These are phyloP conservation scores for Rhodotorula sp. DNA, from an alignment of 1,284 basidiomycete species.

Conservation along the genomic window DNA sequence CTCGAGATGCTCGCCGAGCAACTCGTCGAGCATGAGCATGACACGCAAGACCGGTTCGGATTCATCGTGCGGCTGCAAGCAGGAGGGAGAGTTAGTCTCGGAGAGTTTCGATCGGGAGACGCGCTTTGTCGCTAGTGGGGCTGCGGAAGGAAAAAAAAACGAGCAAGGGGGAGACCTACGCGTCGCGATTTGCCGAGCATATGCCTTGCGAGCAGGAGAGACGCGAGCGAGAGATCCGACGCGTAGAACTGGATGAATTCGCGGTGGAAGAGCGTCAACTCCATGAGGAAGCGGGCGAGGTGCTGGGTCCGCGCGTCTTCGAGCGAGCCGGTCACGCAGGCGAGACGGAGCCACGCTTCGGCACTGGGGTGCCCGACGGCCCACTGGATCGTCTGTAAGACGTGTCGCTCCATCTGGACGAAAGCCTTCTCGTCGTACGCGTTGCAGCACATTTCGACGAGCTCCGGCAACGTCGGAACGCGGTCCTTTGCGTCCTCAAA, in stretches of 20 bases:
- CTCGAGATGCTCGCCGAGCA: slow-evolving; percentile 78
- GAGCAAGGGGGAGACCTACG: slow-evolving; percentile 21
- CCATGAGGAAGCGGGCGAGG: slow-evolving; percentile 95
- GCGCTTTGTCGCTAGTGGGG: slow-evolving; percentile 1
- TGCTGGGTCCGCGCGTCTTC: slow-evolving; percentile 89
- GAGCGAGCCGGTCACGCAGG: slow-evolving; percentile 51
- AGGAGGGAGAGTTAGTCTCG: slow-evolving; percentile 9
- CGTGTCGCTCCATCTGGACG: slow-evolving; percentile 70
- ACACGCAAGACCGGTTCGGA: slow-evolving; percentile 64
- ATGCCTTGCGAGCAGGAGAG: slow-evolving; percentile 82
- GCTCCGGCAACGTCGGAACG: slow-evolving; percentile 89
- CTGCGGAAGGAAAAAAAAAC: neutral
- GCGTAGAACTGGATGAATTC: slow-evolving; percentile 86
- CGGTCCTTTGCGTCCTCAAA: slow-evolving; percentile 99
- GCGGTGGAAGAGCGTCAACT: slow-evolving; percentile 93
- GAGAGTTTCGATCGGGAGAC: neutral
- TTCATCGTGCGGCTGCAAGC: slow-evolving; percentile 58
- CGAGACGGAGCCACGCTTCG: slow-evolving; percentile 86
- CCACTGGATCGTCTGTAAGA: slow-evolving; percentile 95
- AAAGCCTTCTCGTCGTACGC: slow-evolving; percentile 47
- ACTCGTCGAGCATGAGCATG: slow-evolving; percentile 78
- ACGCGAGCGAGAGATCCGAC: slow-evolving; percentile 80
- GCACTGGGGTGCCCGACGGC: slow-evolving; percentile 94
- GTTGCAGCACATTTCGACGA: slow-evolving; percentile 72
- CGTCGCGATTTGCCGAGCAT: slow-evolving; percentile 46